Percentiles rank a stretch among this genome's conserved stretches.
phyloP scores from a whole-genome alignment of 2,329 filamentous ascomycete species.

The Botrytis elliptica region DNA sequence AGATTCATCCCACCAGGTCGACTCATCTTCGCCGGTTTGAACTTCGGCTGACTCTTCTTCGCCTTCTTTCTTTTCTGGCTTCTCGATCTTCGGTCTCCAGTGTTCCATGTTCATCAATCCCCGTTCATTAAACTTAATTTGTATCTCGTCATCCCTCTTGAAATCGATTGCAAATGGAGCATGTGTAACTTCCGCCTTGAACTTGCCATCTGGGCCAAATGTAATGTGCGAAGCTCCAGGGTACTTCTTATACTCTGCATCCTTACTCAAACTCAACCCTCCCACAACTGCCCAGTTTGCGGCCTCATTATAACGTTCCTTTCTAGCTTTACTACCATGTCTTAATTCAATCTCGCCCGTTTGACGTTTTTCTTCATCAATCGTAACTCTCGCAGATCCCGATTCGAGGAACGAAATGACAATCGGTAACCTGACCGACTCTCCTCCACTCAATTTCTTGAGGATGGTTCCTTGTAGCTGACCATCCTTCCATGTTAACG shows the following conservation, averaged over 20 bases:
- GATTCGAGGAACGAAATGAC: constrained; percentile 87
- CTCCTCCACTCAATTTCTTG: constrained; percentile 69
- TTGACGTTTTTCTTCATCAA: constrained; percentile 88
- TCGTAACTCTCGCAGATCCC: constrained; percentile 78
- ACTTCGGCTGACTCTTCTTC: constrained; percentile 43
- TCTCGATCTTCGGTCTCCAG: constrained; percentile 84
- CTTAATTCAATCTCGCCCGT: constrained; percentile 87
- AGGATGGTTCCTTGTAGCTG: constrained; percentile 77
- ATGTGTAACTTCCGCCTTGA: constrained; percentile 81
- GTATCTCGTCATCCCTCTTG: constrained; percentile 74
- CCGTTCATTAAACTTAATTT: constrained; percentile 87
- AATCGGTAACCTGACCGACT: constrained; percentile 76
- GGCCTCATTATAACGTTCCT: constrained; percentile 92
- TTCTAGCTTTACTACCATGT: constrained; percentile 78
- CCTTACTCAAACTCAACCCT: constrained; percentile 69
- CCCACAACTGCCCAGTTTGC: constrained; percentile 85
- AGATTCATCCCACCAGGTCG: constrained; percentile 96
- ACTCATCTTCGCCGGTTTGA: constrained; percentile 66
- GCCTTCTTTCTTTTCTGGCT: constrained; percentile 37
- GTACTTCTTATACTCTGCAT: constrained; percentile 66
- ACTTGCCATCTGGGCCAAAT: constrained; percentile 73
- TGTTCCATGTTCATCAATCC: constrained; percentile 92
- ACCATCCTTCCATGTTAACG: constrained; percentile 74
- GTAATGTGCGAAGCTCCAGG: constrained; percentile 69
- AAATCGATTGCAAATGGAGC: constrained; percentile 85